Evolutionary conservation across 78 protist species (phyloP), one percentile per base, ranked within the genome.

Genomic region (Mantamonas sphyraenae): DNA sequence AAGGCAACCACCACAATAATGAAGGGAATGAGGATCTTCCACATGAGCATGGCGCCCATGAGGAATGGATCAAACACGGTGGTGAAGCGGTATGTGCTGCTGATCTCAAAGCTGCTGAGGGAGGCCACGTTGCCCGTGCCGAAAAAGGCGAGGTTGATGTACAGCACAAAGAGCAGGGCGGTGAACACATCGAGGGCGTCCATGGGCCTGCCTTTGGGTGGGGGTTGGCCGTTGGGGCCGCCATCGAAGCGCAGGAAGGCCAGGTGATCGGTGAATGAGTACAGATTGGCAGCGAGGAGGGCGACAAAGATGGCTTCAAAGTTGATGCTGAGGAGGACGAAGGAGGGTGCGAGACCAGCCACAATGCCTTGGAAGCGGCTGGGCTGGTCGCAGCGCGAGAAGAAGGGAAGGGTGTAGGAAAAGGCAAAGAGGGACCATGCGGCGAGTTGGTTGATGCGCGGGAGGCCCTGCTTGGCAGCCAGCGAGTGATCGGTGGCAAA

Each of bases 91-190:
- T 64, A 78, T n/a, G 22, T 24, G 19, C 89, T 73, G 31, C 88
- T 22, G 33, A 87, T 71, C 30, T 85, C 85, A 57, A 90, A 90
- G 39, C 80, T 56, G 60, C 82, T 62, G 38, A 93, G 34, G 12
- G 81, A 64, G 35, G 97, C 97, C n/a, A 89, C 67, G 73, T 93
- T 93, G 22, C 97, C 97, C 37, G 84, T 80, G 14, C 93, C 92
- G 74, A 93, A 93, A 56, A 90, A 88, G 58, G 82, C 84, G 22
- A 75, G 58, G 39, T 81, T 40, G 43, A 87, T 51, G 61, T 84
- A 74, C 81, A 75, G 40, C 74, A 81, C 81, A 75, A 77, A 80
- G 31, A 77, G 26, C 55, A 81, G 71, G 28, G 79, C 71, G 71
- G 80, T 82, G 35, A 58, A 57, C 55, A 82, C 68, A 76, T 82